Conservation (phyloP, 129 eudicot genomes). For the Heracleum sosnowskyi region DNA sequence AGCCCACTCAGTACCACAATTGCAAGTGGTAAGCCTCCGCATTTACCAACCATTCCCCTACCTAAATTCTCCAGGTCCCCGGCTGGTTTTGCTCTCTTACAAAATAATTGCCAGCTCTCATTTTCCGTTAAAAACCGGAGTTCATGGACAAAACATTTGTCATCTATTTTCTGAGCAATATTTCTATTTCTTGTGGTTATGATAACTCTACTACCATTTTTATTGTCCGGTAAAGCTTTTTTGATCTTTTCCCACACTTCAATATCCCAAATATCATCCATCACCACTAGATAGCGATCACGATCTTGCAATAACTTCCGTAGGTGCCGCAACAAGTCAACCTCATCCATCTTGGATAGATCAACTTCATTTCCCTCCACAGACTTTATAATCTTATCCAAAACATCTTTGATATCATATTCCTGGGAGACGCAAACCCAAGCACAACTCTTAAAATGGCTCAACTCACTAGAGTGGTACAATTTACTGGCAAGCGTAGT, state of each 20-base stretch:
- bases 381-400: not conserved
- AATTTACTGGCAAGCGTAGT: not conserved
- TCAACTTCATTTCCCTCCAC: not conserved
- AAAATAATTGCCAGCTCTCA: not conserved
- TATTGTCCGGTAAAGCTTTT: not conserved
- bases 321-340: not conserved
- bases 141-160: not conserved
- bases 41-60: not conserved
- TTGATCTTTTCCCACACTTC: not conserved
- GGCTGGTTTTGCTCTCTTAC: not conserved
- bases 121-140: not conserved
- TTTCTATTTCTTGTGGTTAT: not conserved
- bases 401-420: not conserved
- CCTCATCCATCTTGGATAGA: not conserved
- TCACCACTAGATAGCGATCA: not conserved
- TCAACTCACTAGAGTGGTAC: not conserved
- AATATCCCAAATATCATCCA: not conserved
- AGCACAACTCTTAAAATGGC: not conserved
- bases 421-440: conserved; percentile 2
- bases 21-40: not conserved
- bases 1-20: conserved; percentile 1
- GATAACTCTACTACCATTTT: not conserved
- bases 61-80: not conserved
- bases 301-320: not conserved
- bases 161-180: not conserved